Evolutionary conservation across 495 filamentous ascomycete species (phyloP), one percentile per base, ranked within the genome.

Genomic region (Xylaria grammica): DNA sequence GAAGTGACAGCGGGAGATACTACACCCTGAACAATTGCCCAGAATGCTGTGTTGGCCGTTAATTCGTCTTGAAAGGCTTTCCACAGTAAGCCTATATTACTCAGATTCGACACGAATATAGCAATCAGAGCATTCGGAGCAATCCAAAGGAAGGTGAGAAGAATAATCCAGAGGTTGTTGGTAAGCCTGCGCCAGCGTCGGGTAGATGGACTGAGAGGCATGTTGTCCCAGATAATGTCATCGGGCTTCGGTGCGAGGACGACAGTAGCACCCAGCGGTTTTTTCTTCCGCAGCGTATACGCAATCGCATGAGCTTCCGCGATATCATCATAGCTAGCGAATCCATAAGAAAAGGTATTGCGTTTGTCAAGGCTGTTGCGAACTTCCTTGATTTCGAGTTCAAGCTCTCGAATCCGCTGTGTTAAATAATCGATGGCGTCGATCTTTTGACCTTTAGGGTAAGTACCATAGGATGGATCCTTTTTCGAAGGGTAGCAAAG

Each of bases 151-250:
- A 96, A 30, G 0, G 95, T 98, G 64, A 99, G 78, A 6, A 91
- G 66, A 30, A 85, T 77, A 24, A 97, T 89, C 91, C 94, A 96
- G 45, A 96, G 74, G 53, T 91, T 89, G 74, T 92, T 95, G 65
- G 90, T 83, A 50, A 96, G 80, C 20, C 88, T 80, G 69, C 89
- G 90, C 82, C 88, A 91, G 56, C 84, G 79, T 62, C 93, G 86
- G 8, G 85, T 80, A 20, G 83, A 74, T 51, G 89, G 86, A 26
- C 82, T 83, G 61, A 96, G 79, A 20, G 84, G 84, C 72, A 98
- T 83, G 70, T 99, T 99, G 67, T 93, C 90, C 95, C 95, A 99
- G 67, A 99, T 97, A 34, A 99, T 84, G 73, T 98, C 95, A 67
- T 91, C 91, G 27, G 96, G 94, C 67, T 86, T 85, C 11, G 96